Base-by-base conservation (phyloP, 768 basidiomycete species). In the Lyophyllum shimeji region DNA sequence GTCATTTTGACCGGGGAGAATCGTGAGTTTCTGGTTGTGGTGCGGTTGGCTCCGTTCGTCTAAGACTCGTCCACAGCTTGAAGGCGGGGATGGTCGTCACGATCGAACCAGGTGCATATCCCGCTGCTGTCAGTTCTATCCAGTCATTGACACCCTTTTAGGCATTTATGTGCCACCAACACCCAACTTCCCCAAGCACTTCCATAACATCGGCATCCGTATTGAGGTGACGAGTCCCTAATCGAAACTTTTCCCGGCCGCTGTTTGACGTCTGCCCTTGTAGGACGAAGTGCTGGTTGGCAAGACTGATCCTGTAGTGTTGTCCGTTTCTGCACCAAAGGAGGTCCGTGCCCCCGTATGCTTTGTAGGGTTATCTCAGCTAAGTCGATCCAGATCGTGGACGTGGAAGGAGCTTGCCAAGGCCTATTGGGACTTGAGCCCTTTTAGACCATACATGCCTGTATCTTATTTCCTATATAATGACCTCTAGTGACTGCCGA, bases 51-150 rank as follows among this genome's bases (percentile, higher is more conserved):
- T 42, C 40, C n/a, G n/a, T 50, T n/a, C 8, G 25, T n/a, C 40
- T 33, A 4, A 17, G 18, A 15, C 6, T 39, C 7, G n/a, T 53
- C 39, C 42, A 47, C 57, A 91, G 93, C 23, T 68, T 98, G 53
- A 80, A 85, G 58, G 78, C 80, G 7, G 95, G 95, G 0, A 97
- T 94, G 85, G 92, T 97, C 7, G 84, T 97, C 43, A 97, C 95
- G 0, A 81, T 98, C 56, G 95, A 97, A 65, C 93, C 93, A 56
- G 92, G 89, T 85, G 62, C 47, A 70, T 57, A 18, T 6, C 7
- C 7, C 23, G 21, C 29, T 33, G 8, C 7, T 31, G 46, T 39
- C 37, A 49, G 9, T 46, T 12, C 20, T 29, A 24, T 25, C 7
- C 46, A 24, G 43, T 59, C 29, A 52, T 25, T 43, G 55, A 24